Conservation (phyloP, 129 eudicot species). For the Artemisia tridentata region DNA sequence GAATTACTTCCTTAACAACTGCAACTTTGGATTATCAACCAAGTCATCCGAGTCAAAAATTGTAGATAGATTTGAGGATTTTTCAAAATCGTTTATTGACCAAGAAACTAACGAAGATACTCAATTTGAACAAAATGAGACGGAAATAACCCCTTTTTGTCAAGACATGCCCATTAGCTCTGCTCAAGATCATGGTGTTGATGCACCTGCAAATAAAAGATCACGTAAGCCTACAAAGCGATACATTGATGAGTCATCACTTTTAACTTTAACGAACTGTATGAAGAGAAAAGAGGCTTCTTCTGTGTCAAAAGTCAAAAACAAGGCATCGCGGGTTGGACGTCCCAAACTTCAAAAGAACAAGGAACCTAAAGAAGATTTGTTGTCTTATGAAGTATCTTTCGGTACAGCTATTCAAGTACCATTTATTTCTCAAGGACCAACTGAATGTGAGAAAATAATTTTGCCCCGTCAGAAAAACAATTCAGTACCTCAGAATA, state of each 20-base stretch:
- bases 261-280: constrained; percentile 25
- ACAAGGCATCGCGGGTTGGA: constrained; percentile 25
- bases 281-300: constrained; percentile 44
- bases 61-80: constrained; percentile 36
- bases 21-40: constrained; percentile 16
- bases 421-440: constrained; percentile 55
- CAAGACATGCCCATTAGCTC: constrained; percentile 33
- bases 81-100: constrained; percentile 34
- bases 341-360: constrained; percentile 32
- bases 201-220: constrained; percentile 48
- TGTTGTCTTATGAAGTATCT: constrained; percentile 33
- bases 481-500: constrained; percentile 12
- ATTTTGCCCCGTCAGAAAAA: background rate
- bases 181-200: constrained; percentile 29
- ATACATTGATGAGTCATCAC: constrained; percentile 66
- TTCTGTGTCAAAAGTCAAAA: constrained; percentile 38
- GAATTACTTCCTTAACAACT: constrained; percentile 28
- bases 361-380: constrained; percentile 30
- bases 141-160: constrained; percentile 7
- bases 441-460: constrained; percentile 34
- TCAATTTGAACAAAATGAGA: constrained; percentile 21
- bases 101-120: constrained; percentile 34
- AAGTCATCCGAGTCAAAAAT: no score
- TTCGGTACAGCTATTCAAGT: constrained; percentile 68
- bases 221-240: constrained; percentile 69